Conservation (phyloP, 2,329 filamentous ascomycete genomes). For the Paraphaeosphaeria sporulosa region DNA sequence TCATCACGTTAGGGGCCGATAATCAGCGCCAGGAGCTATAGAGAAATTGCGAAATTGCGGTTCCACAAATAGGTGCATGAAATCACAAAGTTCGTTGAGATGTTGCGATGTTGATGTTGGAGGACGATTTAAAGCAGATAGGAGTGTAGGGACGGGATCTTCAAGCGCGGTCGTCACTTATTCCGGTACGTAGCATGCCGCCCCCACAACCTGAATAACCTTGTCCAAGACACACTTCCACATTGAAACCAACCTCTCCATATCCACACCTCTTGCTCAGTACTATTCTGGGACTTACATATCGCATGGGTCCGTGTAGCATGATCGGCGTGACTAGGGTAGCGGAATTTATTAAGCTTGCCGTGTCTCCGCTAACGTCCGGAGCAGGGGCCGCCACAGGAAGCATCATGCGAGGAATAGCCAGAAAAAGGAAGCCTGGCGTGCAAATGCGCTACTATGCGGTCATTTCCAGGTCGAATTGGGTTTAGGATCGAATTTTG, state of each 20-base stretch:
- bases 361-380: constrained; percentile 4
- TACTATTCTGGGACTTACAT: neutral
- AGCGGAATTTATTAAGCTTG: constrained; percentile 4
- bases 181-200: neutral
- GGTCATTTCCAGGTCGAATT: neutral
- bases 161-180: neutral
- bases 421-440: neutral
- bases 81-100: neutral
- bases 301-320: neutral
- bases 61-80: neutral
- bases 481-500: neutral
- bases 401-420: neutral
- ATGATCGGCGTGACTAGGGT: constrained; percentile 2
- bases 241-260: neutral
- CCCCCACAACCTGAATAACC: neutral
- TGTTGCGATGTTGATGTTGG: neutral
- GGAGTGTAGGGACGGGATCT: too few species aligned
- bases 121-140: neutral
- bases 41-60: neutral
- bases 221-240: neutral
- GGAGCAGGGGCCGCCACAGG: neutral
- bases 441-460: neutral
- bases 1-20: neutral
- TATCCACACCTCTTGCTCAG: neutral
- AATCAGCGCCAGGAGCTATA: too few species aligned